These are phyloP conservation scores for Phytophthora syringae DNA, from an alignment of 352 stramenopile species.

Conservation along the genomic window DNA sequence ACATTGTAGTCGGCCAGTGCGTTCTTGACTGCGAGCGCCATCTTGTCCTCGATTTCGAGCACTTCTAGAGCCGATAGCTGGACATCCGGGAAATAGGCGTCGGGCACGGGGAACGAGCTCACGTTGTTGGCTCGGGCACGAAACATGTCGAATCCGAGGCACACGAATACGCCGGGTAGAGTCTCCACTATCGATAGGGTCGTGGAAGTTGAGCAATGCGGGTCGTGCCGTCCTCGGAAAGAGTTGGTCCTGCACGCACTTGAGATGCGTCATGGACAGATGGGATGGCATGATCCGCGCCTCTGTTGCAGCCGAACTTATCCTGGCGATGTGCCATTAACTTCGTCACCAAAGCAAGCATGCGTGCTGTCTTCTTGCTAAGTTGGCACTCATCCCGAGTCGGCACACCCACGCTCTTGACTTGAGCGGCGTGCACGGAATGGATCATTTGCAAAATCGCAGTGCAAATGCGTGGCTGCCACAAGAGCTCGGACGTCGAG, in stretches of 20 bases:
- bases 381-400: slow-evolving; percentile 13
- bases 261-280: slow-evolving; percentile 21
- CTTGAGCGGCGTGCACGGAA: not conserved
- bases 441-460: not conserved
- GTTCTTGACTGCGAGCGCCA: slow-evolving; percentile 42
- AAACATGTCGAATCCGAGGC: slow-evolving; percentile 16
- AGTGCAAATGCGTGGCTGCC: not conserved
- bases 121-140: slow-evolving; percentile 11
- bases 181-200: slow-evolving; percentile 10
- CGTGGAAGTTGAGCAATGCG: slow-evolving; percentile 19
- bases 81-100: slow-evolving; percentile 53
- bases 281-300: slow-evolving; percentile 15
- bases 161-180: slow-evolving; percentile 4
- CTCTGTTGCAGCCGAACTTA: slow-evolving; percentile 10
- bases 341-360: slow-evolving; percentile 11
- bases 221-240: not conserved
- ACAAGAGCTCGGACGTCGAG: too few relatives aligned
- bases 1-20: slow-evolving; percentile 53
- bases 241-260: slow-evolving; percentile 16
- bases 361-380: not conserved
- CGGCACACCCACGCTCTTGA: slow-evolving; percentile 8
- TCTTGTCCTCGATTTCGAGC: slow-evolving; percentile 41
- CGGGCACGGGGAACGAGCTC: slow-evolving; percentile 38
- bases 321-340: slow-evolving; percentile 10
- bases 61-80: slow-evolving; percentile 37